Base-by-base conservation (phyloP, 768 basidiomycete genomes). In the Trametes meyenii region DNA sequence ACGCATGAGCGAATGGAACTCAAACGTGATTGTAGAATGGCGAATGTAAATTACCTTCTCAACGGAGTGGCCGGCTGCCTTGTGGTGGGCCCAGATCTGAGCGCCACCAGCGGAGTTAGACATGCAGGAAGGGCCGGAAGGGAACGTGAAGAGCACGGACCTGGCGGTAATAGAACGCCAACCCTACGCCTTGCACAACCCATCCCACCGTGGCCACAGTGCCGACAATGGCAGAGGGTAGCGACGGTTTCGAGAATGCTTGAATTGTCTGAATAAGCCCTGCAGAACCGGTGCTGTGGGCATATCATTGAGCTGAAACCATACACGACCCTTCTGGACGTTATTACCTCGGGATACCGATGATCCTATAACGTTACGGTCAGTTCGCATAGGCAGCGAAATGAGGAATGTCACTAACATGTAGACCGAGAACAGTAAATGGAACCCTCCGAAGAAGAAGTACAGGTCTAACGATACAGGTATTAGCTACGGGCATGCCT, bases 381-480 rank as follows among this genome's bases (percentile, higher is more conserved):
- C 65, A 71, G 46, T 4, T 23, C 23, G 12, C 26, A 21, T 10
- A 6, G 13, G 0, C 16, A 40, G 7, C 13, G 2, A 3, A 33
- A 16, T 5, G 16, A n/a, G 38, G 33, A 40, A 23, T 24, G 29
- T 42, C 68, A 63, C 87, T 79, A 71, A 92, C 94, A 92, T 93
- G 79, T 98, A 98, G 71, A 92, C 73, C 64, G 90, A 92, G 79
- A 94, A 98, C 43, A 92, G 80, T 63, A 98, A 82, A 77, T 99
- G 95, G 82, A 92, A 98, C 49, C 94, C 96, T 57, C 88, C 83
- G 78, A 99, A 99, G 77, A 98, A 85, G 82, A 98, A 96, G 81
- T 94, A 99, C 66, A 97, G 75, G 79, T 98, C 96, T 98, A 45
- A 3, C 38, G 2, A 1, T 14, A 3, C 11, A 94, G 75, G 79